These are phyloP conservation scores for Diaporthe velutina DNA, from an alignment of 2,329 filamentous ascomycete species.

Conservation along the genomic window DNA sequence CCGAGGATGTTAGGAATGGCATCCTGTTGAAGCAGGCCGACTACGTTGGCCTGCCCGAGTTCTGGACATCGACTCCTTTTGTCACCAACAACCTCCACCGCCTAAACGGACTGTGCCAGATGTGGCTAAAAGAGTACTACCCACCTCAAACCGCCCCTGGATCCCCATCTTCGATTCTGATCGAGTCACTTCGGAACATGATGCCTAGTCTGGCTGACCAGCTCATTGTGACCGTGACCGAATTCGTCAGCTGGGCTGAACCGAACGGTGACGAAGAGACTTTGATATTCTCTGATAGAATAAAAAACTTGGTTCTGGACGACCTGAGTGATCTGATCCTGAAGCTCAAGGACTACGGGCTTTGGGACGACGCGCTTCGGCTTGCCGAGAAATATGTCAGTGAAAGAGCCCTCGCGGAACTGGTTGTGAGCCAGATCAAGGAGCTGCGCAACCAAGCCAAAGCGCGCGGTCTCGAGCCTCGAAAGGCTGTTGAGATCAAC, in stretches of 20 bases:
- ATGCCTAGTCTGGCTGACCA: constrained; percentile 66
- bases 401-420: constrained; percentile 67
- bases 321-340: constrained; percentile 59
- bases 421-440: constrained; percentile 67
- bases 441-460: constrained; percentile 52
- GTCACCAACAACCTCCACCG: constrained; percentile 73
- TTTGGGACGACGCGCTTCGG: constrained; percentile 69
- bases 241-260: constrained; percentile 65
- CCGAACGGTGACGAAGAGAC: constrained; percentile 61
- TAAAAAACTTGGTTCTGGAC: constrained; percentile 51
- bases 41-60: constrained; percentile 79
- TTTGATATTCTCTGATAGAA: constrained; percentile 62
- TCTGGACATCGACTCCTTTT: constrained; percentile 84
- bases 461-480: constrained; percentile 51
- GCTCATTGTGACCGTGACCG: constrained; percentile 67
- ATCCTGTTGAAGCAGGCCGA: constrained; percentile 65
- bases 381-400: constrained; percentile 71
- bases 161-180: constrained; percentile 53
- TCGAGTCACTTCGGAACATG: constrained; percentile 61
- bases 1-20: constrained; percentile 75
- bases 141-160: constrained; percentile 42
- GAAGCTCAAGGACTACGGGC: constrained; percentile 65
- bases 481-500: constrained; percentile 54
- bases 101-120: constrained; percentile 68
- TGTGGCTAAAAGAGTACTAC: constrained; percentile 66